phyloP scores from a whole-genome alignment of 2,329 filamentous ascomycete genomes.

The Basipetospora chlamydospora region DNA sequence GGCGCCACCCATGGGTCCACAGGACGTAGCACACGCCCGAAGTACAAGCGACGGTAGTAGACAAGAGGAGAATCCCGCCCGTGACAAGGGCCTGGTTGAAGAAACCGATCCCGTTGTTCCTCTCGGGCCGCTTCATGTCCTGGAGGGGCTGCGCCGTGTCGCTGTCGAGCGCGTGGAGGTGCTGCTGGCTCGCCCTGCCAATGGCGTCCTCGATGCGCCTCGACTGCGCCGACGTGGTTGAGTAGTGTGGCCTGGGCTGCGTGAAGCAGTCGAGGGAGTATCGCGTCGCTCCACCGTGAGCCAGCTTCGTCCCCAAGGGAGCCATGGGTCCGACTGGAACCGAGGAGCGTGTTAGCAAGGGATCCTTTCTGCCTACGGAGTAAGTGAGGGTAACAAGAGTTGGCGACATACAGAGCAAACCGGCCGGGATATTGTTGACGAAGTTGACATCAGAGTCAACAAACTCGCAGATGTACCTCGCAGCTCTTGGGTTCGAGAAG shows the following conservation, averaged over 20 bases:
- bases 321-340: slow-evolving; percentile 12
- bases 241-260: slow-evolving; percentile 25
- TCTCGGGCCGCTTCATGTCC: slow-evolving; percentile 17
- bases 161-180: slow-evolving; percentile 4
- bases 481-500: slow-evolving; percentile 31
- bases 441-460: slow-evolving; percentile 32
- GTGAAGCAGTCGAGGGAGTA: slow-evolving; percentile 31
- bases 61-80: slow-evolving; percentile 15
- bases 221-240: slow-evolving; percentile 12
- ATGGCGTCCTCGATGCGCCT: slow-evolving; percentile 10
- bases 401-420: slow-evolving; percentile 33
- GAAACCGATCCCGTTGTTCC: slow-evolving; percentile 23
- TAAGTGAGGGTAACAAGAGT: too few relatives aligned
- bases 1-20: background rate
- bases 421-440: slow-evolving; percentile 41
- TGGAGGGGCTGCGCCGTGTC: slow-evolving; percentile 10
- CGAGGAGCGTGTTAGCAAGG: too few relatives aligned
- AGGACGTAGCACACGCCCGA: too few relatives aligned
- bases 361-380: too few relatives aligned
- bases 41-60: slow-evolving; percentile 3
- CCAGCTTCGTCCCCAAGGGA: background rate
- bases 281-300: slow-evolving; percentile 11
- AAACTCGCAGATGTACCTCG: slow-evolving; percentile 47
- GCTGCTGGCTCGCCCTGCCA: slow-evolving; percentile 7
- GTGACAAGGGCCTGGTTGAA: slow-evolving; percentile 32